Base-by-base conservation (phyloP, 192 early-diverging fungal genomes). In the Chytriomyces confervae region DNA sequence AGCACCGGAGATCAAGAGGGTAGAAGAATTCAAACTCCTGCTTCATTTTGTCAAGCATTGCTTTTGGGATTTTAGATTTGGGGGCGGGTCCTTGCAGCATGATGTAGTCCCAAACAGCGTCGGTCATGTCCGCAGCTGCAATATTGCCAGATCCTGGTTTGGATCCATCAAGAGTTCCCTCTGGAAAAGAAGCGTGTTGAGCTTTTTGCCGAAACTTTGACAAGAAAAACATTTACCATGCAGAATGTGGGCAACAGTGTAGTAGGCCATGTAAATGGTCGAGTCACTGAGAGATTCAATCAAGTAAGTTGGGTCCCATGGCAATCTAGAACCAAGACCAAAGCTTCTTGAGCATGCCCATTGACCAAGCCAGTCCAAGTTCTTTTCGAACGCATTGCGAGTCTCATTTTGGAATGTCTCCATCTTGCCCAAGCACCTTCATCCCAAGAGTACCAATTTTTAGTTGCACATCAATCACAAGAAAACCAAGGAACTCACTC, bases 231-330 rank as follows among this genome's bases (percentile, higher is more conserved):
- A 63, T 61, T 5, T 73, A 83, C 86, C 86, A 76, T 99, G 97
- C 23, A 99, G 87, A 70, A 97, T 83, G 80, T 95, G 95, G 7
- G 95, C 91, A 46, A 99, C 91, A 18, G 98, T 98, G 89, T 99
- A 99, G 89, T 98, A 99, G 45, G 98, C 95, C 98, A 99, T 99
- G 86, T 99, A 99, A 74, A 99, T 98, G 27, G 98, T 99, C 20
- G 98, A 99, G 81, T 99, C 98, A 18, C 92, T 94, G 24, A 99
- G 87, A 49, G 94, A 95, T 87, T 99, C 98, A 74, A 99, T 95
- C 80, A 99, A 84, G 84, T 89, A 95, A 76, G 92, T 86, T 46
- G 86, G 85, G 79, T 99, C 97, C 96, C 97, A 98, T 11, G 98
- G 98, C 65, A 99, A 83, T 68, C 88, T 92, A 74, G 89, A 91